Conservation (phyloP, 2,329 filamentous ascomycete genomes). For the Gliomastix tumulicola region DNA sequence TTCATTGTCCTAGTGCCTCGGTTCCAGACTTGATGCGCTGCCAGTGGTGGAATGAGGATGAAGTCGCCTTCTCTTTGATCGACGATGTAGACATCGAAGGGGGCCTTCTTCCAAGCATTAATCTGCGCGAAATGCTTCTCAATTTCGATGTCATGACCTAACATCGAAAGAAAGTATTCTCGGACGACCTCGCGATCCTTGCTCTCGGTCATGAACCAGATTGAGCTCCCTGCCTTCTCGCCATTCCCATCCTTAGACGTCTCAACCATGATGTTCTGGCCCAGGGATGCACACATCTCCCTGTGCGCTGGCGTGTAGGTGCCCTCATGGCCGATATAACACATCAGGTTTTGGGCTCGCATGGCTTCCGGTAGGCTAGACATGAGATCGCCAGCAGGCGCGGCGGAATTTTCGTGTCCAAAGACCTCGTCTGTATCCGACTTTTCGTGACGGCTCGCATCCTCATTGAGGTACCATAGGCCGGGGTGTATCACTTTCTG, state of each 20-base stretch:
- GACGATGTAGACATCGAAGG: slow-evolving; percentile 87
- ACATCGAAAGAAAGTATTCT: slow-evolving; percentile 86
- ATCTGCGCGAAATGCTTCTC: slow-evolving; percentile 96
- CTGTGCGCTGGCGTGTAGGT: slow-evolving; percentile 93
- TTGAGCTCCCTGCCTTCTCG: slow-evolving; percentile 78
- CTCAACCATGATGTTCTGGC: slow-evolving; percentile 98
- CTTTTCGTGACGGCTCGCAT: slow-evolving; percentile 35
- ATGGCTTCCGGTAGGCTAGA: slow-evolving; percentile 79
- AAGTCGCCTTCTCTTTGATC: slow-evolving; percentile 89
- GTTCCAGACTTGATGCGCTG: slow-evolving; percentile 98
- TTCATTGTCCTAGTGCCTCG: slow-evolving; percentile 94
- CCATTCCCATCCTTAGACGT: slow-evolving; percentile 59
- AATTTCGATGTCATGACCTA: slow-evolving; percentile 94
- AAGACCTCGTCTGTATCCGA: slow-evolving; percentile 28
- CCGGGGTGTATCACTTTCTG: slow-evolving; percentile 69
- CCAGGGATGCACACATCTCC: slow-evolving; percentile 95
- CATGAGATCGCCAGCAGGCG: slow-evolving; percentile 86
- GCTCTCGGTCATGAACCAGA: slow-evolving; percentile 99
- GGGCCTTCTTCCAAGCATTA: slow-evolving; percentile 91
- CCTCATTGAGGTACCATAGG: slow-evolving; percentile 89
- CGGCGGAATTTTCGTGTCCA: slow-evolving; percentile 49
- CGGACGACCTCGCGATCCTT: slow-evolving; percentile 86
- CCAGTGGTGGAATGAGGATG: slow-evolving; percentile 85
- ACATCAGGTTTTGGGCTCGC: slow-evolving; percentile 96
- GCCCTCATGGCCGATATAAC: slow-evolving; percentile 94